phyloP scores from a whole-genome alignment of 768 basidiomycete genomes.

The Goffeauzyma gilvescens region DNA sequence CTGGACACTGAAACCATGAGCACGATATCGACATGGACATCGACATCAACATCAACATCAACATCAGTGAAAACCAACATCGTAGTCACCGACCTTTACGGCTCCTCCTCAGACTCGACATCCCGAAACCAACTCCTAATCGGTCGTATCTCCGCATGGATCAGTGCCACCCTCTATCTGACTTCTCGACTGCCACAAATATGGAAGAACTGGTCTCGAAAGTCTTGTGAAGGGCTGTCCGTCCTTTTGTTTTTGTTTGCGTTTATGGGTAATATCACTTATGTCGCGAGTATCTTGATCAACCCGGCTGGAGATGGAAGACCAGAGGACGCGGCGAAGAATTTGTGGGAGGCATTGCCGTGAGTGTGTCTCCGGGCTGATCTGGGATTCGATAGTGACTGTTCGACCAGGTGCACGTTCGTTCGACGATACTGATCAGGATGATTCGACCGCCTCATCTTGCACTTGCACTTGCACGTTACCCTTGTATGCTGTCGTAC shows the following conservation, averaged over 20 bases:
- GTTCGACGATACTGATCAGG: not conserved
- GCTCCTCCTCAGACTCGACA: too few species aligned
- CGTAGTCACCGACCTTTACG: too few species aligned
- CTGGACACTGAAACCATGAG: too few species aligned
- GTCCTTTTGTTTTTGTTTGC: constrained; percentile 85
- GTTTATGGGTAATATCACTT: constrained; percentile 81
- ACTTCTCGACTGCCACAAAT: constrained; percentile 91
- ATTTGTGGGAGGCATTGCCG: constrained; percentile 67
- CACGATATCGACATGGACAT: constrained; percentile 2
- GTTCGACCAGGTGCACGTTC: too few species aligned
- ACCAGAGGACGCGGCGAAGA: constrained; percentile 44
- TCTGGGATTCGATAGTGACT: too few species aligned
- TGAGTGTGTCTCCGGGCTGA: constrained; percentile 34
- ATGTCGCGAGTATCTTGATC: constrained; percentile 72
- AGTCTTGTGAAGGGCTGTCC: constrained; percentile 89
- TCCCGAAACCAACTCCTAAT: constrained; percentile 43
- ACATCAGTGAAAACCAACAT: too few species aligned
- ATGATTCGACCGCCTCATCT: not conserved
- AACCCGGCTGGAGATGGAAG: constrained; percentile 38
- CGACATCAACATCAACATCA: constrained; percentile 2
- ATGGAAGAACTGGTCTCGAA: constrained; percentile 85
- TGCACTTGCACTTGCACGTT: not conserved
- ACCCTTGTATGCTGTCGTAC: too few species aligned
- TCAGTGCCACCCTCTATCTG: constrained; percentile 78
- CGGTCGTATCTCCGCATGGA: constrained; percentile 84